These are phyloP conservation scores for Clarireedia homoeocarpa DNA, from an alignment of 2,329 filamentous ascomycete genomes.

Conservation along the genomic window DNA sequence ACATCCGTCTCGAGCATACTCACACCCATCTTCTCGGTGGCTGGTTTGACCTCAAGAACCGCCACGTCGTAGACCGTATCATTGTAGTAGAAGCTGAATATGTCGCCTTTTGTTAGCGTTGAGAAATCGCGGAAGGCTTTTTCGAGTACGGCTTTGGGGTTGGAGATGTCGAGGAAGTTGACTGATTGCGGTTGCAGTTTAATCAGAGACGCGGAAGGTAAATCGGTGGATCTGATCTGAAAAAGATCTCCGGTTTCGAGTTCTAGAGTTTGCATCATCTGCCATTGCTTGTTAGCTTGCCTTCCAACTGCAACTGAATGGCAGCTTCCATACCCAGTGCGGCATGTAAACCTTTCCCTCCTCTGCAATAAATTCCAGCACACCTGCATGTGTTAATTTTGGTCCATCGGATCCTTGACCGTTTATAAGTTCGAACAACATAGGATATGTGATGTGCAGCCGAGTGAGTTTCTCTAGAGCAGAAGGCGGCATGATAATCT, in stretches of 20 bases:
- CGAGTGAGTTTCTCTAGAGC: conserved; percentile 94
- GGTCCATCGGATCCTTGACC: conserved; percentile 56
- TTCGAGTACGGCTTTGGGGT: conserved; percentile 94
- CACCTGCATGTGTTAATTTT: conserved; percentile 83
- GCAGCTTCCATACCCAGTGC: conserved; percentile 62
- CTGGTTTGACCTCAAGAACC: conserved; percentile 87
- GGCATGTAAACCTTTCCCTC: conserved; percentile 95
- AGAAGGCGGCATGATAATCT: conserved; percentile 94
- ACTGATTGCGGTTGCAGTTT: conserved; percentile 93
- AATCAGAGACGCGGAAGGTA: conserved; percentile 84
- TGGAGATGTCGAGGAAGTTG: conserved; percentile 91
- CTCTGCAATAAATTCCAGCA: conserved; percentile 94
- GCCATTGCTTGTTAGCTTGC: conserved; percentile 4
- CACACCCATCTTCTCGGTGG: conserved; percentile 74
- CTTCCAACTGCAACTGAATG: background rate
- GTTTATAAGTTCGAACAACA: conserved; percentile 94
- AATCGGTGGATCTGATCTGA: conserved; percentile 89
- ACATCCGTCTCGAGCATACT: conserved; percentile 96
- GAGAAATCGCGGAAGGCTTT: conserved; percentile 95
- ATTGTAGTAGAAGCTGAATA: conserved; percentile 96
- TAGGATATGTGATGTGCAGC: conserved; percentile 92
- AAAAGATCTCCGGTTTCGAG: conserved; percentile 91
- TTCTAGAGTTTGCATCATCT: conserved; percentile 89
- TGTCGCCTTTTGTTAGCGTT: conserved; percentile 83
- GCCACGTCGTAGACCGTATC: conserved; percentile 89